phyloP scores from a whole-genome alignment of 805 yeast species.

The Nakazawaea ernobii region DNA sequence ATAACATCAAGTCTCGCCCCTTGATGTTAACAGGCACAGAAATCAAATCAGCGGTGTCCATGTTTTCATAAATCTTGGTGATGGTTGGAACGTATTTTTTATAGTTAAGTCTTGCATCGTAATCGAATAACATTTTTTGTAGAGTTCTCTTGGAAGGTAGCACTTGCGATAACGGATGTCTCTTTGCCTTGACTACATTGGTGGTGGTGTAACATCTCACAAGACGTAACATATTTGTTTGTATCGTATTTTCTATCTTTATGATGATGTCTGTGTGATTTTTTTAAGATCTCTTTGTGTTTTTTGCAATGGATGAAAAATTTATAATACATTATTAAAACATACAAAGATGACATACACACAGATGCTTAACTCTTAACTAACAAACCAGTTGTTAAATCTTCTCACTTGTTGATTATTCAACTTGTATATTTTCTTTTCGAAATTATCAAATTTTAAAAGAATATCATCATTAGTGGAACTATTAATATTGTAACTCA shows the following conservation, averaged over 20 bases:
- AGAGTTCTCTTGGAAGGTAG: slow-evolving; percentile 56
- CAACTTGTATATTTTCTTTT: slow-evolving; percentile 46
- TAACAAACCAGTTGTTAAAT: slow-evolving; percentile 8
- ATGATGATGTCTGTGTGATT: background rate
- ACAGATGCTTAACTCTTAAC: background rate
- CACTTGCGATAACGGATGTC: slow-evolving; percentile 37
- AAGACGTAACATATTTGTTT: background rate
- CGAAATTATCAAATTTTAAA: slow-evolving; percentile 70
- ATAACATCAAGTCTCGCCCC: slow-evolving; percentile 57
- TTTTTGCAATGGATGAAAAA: background rate
- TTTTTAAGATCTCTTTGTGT: background rate
- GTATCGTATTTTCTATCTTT: too few species aligned
- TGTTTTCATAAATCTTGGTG: slow-evolving; percentile 40
- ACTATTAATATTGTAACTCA: slow-evolving; percentile 45
- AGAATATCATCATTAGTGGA: slow-evolving; percentile 36
- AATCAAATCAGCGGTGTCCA: slow-evolving; percentile 27
- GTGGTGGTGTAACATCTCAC: background rate
- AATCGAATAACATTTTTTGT: slow-evolving; percentile 59
- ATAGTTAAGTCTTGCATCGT: slow-evolving; percentile 53
- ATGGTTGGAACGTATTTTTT: slow-evolving; percentile 49
- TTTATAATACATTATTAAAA: background rate
- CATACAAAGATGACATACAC: too few species aligned
- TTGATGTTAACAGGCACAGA: slow-evolving; percentile 9
- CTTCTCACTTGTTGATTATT: slow-evolving; percentile 8
- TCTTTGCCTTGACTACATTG: background rate